These are phyloP conservation scores for Myxozyma vanderwaltii DNA, from an alignment of 805 yeast species.

Conservation along the genomic window DNA sequence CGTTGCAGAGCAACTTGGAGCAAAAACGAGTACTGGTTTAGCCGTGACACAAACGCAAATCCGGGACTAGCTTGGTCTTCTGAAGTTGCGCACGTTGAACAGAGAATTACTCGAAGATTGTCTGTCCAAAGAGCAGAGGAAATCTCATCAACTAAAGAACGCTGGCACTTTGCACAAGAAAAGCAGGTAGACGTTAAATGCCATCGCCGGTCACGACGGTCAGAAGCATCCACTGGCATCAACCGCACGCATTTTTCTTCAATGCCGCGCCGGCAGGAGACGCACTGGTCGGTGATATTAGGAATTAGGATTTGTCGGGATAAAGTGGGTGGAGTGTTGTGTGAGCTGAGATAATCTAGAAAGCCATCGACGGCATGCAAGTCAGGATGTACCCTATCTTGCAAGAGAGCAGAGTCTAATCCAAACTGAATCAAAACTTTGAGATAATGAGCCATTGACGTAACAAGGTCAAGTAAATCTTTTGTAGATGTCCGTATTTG, in stretches of 20 bases:
- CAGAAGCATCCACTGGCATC: conserved; percentile 7
- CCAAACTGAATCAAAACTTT: conserved; percentile 83
- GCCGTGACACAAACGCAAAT: conserved; percentile 63
- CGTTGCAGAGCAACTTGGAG: conserved; percentile 82
- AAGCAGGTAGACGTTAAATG: conserved; percentile 66
- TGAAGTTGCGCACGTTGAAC: conserved; percentile 62
- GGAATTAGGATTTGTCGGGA: conserved; percentile 17
- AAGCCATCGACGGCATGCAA: conserved; percentile 65
- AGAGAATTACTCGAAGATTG: conserved; percentile 48
- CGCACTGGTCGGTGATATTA: conserved; percentile 64
- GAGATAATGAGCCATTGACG: conserved; percentile 89
- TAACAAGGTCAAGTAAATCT: conserved; percentile 71
- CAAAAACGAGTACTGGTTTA: conserved; percentile 73
- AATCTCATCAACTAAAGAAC: conserved; percentile 46
- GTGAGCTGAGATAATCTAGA: conserved; percentile 52
- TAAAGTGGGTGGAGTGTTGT: conserved; percentile 26
- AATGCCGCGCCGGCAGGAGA: conserved; percentile 68
- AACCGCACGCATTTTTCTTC: conserved; percentile 53
- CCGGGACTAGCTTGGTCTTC: conserved; percentile 49
- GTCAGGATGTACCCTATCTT: conserved; percentile 56
- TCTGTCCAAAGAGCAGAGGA: conserved; percentile 46
- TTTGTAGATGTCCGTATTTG: conserved; percentile 28
- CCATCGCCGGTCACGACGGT: conserved; percentile 64
- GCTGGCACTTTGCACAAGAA: conserved; percentile 61
- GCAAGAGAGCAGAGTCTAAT: conserved; percentile 70